Conservation (phyloP, 306 rosid species). For the Datisca glomerata region DNA sequence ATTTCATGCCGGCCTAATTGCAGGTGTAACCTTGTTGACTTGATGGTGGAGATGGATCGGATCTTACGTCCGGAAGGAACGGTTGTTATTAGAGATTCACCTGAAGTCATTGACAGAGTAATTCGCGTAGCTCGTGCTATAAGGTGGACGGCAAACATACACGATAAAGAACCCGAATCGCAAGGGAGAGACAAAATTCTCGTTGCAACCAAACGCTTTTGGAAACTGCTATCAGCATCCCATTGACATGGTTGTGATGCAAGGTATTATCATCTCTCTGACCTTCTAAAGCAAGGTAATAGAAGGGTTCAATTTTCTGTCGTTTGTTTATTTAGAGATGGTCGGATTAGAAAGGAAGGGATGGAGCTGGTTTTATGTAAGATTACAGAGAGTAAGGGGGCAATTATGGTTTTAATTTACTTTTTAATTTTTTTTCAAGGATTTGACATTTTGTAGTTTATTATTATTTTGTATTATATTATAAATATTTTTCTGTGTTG, state of each 20-base stretch:
- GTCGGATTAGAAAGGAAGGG: background rate
- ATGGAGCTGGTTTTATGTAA: too few relatives aligned
- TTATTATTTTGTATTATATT: too few relatives aligned
- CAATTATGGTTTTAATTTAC: too few relatives aligned
- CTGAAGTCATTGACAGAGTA: conserved; percentile 66
- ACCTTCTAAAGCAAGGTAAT: too few relatives aligned
- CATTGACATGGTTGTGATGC: conserved; percentile 27
- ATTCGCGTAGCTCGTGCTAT: conserved; percentile 59
- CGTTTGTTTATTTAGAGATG: background rate
- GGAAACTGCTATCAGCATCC: conserved; percentile 50
- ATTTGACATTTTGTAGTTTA: too few relatives aligned
- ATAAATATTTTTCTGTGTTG: too few relatives aligned
- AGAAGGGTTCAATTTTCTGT: too few relatives aligned
- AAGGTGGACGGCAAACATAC: conserved; percentile 54
- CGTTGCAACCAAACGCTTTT: conserved; percentile 59
- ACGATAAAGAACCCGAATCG: conserved; percentile 67
- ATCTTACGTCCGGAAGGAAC: conserved; percentile 92
- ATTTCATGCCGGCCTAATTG: conserved; percentile 3
- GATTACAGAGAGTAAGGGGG: too few relatives aligned
- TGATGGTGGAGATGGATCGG: conserved; percentile 90
- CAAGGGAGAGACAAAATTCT: conserved; percentile 67
- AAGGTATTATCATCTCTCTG: too few relatives aligned
- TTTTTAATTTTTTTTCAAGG: too few relatives aligned
- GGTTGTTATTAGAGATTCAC: conserved; percentile 60
- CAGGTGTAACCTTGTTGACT: conserved; percentile 89